These are phyloP conservation scores for Adansonia rubrostipa DNA, from an alignment of 441 rosid genomes.

Conservation along the genomic window DNA sequence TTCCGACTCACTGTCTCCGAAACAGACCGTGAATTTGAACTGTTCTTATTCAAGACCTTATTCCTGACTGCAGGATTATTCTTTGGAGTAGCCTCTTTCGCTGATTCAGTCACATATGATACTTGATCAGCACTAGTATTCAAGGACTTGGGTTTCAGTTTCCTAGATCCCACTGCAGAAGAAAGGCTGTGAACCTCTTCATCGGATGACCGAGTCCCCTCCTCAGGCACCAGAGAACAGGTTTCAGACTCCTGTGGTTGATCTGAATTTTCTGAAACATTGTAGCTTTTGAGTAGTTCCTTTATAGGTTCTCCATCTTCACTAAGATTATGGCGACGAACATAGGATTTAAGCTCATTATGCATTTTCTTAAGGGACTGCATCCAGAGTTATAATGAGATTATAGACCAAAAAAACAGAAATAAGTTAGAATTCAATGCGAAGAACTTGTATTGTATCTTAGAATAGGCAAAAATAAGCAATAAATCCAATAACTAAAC, in stretches of 20 bases:
- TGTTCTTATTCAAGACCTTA: conserved; percentile 41
- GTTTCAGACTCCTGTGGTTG: conserved; percentile 61
- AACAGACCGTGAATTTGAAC: conserved; percentile 48
- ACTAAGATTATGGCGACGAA: conserved; percentile 56
- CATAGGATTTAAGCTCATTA: conserved; percentile 76
- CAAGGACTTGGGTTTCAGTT: conserved; percentile 59
- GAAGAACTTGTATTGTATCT: neutral
- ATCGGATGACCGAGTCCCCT: conserved; percentile 59
- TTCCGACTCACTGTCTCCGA: conserved; percentile 43
- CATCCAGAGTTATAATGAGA: neutral
- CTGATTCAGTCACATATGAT: conserved; percentile 37
- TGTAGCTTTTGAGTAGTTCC: conserved; percentile 61
- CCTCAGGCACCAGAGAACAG: conserved; percentile 62
- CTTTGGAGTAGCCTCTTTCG: conserved; percentile 47
- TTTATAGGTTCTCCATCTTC: conserved; percentile 56
- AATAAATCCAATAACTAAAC: neutral
- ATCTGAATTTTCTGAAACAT: conserved; percentile 52
- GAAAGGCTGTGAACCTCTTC: conserved; percentile 61
- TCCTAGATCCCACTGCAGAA: conserved; percentile 47
- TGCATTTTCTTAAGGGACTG: conserved; percentile 72
- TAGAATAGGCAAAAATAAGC: neutral
- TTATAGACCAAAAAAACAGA: neutral
- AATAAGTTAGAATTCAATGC: neutral
- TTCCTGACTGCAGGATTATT: conserved; percentile 42
- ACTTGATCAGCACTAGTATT: conserved; percentile 46